Conservation (phyloP, 441 rosid genomes). For the Pelargonium australe region DNA sequence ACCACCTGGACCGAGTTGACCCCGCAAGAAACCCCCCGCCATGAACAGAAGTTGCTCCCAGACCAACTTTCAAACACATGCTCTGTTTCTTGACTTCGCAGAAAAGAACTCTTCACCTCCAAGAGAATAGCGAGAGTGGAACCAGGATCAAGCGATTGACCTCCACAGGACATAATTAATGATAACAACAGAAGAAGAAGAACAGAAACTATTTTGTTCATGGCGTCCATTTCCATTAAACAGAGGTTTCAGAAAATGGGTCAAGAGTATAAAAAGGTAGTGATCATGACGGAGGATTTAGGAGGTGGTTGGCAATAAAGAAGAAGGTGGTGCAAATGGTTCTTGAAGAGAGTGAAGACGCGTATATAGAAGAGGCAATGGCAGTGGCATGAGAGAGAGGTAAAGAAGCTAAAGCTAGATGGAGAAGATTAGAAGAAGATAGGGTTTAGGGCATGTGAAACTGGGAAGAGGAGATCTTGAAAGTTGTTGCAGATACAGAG, state of each 20-base stretch:
- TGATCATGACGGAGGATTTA: background rate
- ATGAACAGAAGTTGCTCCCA: constrained; percentile 46
- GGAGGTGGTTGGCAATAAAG: background rate
- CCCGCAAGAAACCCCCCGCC: constrained; percentile 62
- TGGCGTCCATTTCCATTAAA: constrained; percentile 6
- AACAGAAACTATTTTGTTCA: constrained; percentile 13
- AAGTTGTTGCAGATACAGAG: background rate
- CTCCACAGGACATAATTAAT: constrained; percentile 20
- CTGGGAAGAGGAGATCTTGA: background rate
- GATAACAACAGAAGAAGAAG: constrained; percentile 16
- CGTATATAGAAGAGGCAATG: too few relatives aligned
- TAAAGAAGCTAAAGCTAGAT: too few relatives aligned
- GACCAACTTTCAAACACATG: constrained; percentile 49
- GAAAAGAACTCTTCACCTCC: constrained; percentile 45
- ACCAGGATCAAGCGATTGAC: constrained; percentile 23
- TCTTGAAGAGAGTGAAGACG: too few relatives aligned
- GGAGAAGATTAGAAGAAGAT: background rate
- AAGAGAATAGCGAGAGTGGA: constrained; percentile 35
- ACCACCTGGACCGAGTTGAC: constrained; percentile 32
- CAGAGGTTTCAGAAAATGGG: background rate
- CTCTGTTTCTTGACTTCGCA: constrained; percentile 21
- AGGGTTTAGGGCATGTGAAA: constrained; percentile 3
- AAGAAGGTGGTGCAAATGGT: background rate
- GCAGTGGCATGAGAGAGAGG: too few relatives aligned
- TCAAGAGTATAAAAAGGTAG: background rate